Conservation (phyloP, 2,329 filamentous ascomycete genomes). For the Colletotrichum brevisporum region DNA sequence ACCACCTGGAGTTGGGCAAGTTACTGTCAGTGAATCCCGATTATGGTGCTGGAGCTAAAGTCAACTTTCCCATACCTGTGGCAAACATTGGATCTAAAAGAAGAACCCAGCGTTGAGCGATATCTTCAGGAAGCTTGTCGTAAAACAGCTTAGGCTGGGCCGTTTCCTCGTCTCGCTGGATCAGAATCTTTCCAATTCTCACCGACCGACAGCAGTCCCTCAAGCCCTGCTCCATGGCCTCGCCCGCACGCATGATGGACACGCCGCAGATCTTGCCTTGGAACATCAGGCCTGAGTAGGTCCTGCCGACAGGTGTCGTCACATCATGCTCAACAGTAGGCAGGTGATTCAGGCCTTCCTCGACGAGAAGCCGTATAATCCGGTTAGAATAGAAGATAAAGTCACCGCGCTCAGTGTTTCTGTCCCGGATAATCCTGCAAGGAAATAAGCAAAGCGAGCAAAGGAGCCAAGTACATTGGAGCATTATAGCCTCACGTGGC, state of each 20-base stretch:
- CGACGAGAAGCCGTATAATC: conserved; percentile 95
- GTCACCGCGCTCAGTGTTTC: conserved; percentile 89
- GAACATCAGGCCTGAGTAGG: conserved; percentile 93
- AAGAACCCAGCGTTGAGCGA: conserved; percentile 92
- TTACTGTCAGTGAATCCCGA: conserved; percentile 6
- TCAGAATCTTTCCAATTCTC: conserved; percentile 97
- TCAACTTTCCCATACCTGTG: conserved; percentile 73
- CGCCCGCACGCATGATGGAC: conserved; percentile 97
- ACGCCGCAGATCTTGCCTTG: conserved; percentile 99
- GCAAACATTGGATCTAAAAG: conserved; percentile 99
- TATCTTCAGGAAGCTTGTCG: conserved; percentile 96
- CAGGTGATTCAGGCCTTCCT: conserved; percentile 97
- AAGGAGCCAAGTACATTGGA: no score
- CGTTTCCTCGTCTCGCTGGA: conserved; percentile 97
- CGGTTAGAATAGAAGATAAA: conserved; percentile 99
- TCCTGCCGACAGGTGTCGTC: conserved; percentile 89
- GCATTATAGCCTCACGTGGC: no score
- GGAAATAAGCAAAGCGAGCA: not conserved
- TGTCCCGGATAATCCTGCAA: conserved; percentile 92
- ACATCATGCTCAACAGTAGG: conserved; percentile 91
- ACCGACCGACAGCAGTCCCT: conserved; percentile 98
- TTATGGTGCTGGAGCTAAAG: not conserved
- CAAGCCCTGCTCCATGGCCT: conserved; percentile 98
- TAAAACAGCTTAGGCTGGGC: conserved; percentile 94
- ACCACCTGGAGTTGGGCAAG: conserved; percentile 71